Percentiles rank a stretch among this genome's conserved stretches.
Evolutionary conservation across 371 early-diverging fungal species (phyloP).

Genomic region (Mucor plumbeus): DNA sequence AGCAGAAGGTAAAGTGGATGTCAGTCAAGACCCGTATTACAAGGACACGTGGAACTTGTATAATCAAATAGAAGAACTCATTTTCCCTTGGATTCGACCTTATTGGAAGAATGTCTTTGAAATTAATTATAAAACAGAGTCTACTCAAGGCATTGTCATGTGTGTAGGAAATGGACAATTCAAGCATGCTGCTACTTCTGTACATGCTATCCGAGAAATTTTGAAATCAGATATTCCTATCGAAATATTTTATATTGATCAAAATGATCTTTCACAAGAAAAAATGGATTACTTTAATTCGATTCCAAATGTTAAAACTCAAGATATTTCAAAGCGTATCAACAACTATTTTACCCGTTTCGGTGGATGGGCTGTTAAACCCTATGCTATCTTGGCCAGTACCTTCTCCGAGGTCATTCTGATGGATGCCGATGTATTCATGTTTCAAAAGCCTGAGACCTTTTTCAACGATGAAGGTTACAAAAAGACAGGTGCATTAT

Average conservation of each 20-base stretch:
- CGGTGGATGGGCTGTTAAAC: conserved; percentile 69
- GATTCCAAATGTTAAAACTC: conserved; percentile 48
- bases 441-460: conserved; percentile 64
- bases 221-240: conserved; percentile 64
- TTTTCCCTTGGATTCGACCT: conserved; percentile 41
- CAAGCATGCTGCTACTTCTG: conserved; percentile 30
- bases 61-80: conserved; percentile 21
- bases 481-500: conserved; percentile 59
- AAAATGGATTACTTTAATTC: conserved; percentile 44
- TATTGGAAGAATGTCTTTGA: conserved; percentile 36
- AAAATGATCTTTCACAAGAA: conserved; percentile 54
- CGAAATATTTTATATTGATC: conserved; percentile 70
- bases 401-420: conserved; percentile 68
- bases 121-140: conserved; percentile 27
- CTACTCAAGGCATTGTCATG: conserved; percentile 57
- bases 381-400: conserved; percentile 70
- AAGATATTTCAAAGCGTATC: conserved; percentile 56
- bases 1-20: conserved; percentile 28
- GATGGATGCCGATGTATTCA: conserved; percentile 78
- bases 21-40: conserved; percentile 18
- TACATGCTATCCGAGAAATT: conserved; percentile 43
- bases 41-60: conserved; percentile 32
- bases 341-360: conserved; percentile 52
- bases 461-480: conserved; percentile 67
- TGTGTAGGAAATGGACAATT: conserved; percentile 41